These are phyloP conservation scores for Microthlaspi erraticum DNA, from an alignment of 345 rosid genomes.

Conservation along the genomic window DNA sequence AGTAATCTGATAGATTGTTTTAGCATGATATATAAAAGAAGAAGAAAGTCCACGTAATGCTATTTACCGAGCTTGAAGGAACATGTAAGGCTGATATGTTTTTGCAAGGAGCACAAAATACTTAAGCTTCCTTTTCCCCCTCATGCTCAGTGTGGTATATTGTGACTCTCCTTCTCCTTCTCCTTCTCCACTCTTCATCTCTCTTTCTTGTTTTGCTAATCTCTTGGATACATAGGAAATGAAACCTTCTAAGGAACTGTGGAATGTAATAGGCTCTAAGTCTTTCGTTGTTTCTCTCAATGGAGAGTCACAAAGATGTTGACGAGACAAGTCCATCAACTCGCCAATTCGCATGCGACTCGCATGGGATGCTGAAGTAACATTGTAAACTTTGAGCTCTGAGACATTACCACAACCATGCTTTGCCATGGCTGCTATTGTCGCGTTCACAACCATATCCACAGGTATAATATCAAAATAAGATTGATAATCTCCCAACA, in stretches of 20 bases:
- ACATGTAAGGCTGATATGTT: constrained; percentile 35
- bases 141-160: constrained; percentile 3
- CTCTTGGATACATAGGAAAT: constrained; percentile 13
- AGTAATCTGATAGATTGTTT: background rate
- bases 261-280: background rate
- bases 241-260: constrained; percentile 33
- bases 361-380: constrained; percentile 26
- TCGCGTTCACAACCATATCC: constrained; percentile 40
- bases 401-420: constrained; percentile 13
- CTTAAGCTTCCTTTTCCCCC: constrained; percentile 17
- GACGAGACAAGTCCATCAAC: background rate
- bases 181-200: background rate
- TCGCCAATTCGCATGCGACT: constrained; percentile 24
- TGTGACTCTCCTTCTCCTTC: constrained; percentile 7
- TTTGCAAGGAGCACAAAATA: constrained; percentile 29
- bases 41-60: background rate
- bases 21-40: background rate
- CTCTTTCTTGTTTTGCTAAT: constrained; percentile 21
- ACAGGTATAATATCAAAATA: constrained; percentile 43
- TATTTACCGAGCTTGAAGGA: constrained; percentile 33
- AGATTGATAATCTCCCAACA: constrained; percentile 35
- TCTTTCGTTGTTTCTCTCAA: background rate
- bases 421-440: constrained; percentile 43
- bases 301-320: constrained; percentile 25
- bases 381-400: constrained; percentile 31